Percentiles rank a stretch among this genome's conserved stretches.
phyloP scores from a whole-genome alignment of 2,329 filamentous ascomycete species.

The Trichoderma guizhouense region DNA sequence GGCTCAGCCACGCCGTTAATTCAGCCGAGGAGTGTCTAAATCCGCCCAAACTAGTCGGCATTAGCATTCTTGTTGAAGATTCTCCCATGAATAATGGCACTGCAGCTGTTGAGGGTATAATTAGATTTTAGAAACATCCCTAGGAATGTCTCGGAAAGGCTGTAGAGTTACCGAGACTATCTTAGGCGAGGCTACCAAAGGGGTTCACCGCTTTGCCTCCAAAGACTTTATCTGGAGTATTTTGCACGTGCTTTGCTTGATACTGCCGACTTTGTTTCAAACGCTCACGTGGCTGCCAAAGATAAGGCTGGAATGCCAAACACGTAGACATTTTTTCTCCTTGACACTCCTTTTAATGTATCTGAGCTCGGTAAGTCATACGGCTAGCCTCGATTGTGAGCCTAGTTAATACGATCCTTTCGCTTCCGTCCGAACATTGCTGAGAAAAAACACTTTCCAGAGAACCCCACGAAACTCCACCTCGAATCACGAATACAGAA shows the following conservation, averaged over 20 bases:
- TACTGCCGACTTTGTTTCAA: background rate
- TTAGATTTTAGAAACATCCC: background rate
- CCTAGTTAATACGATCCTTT: background rate
- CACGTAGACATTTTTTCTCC: background rate
- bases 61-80: background rate
- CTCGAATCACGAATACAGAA: background rate
- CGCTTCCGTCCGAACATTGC: background rate
- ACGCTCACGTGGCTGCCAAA: background rate
- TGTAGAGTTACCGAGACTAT: background rate
- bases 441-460: background rate
- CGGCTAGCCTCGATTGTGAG: background rate
- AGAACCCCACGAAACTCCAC: background rate
- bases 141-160: background rate
- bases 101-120: background rate
- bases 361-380: background rate
- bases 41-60: background rate
- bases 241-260: background rate
- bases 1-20: background rate
- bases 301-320: background rate
- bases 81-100: background rate
- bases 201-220: background rate
- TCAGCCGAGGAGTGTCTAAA: background rate
- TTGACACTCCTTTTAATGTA: background rate
- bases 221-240: background rate
- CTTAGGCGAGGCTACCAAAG: background rate